Base-by-base conservation (phyloP, 228 moss, liverwort and hornwort species). In the Sphagnum magellanicum region DNA sequence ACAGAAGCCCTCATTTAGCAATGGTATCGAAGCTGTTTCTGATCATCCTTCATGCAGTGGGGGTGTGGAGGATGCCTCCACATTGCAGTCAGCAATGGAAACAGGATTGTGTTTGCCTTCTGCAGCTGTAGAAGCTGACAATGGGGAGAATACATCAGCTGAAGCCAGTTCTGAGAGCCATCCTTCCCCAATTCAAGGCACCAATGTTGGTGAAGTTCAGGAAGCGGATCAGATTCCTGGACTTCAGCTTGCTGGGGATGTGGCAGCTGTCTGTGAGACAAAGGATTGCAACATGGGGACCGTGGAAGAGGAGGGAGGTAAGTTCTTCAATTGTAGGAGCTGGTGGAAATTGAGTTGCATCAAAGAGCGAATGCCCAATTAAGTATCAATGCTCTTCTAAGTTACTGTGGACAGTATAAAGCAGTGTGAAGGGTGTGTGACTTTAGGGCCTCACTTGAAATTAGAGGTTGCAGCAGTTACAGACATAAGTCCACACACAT, bases 251-350 rank as follows among this genome's bases (percentile, higher is more conserved):
- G 48, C 50, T 58, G 74, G 55, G 53, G 74, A 68, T 68, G 70
- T 69, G 67, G 64, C 78, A 50, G 76, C 74, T 68, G 76, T 67
- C 67, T 80, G 80, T 49, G 50, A 50, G 16, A 10, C 67, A 59
- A 16, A 73, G 16, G 73, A 66, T 46, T 8, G 15, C 66, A 60
- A 73, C 47, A 78, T 87, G 87, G 83, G 76, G 69, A 61, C 70
- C 60, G 63, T 73, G 70, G 77, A 77, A 66, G 49, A 58, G 79
- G 87, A 83, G 68, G 78, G 76, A 87, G 87, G 87, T 87, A 87
- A 74, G 73, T 67, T 73, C 63, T 78, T 63, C 73, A 66, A 69
- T 66, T 74, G 71, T 82, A 75, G 77, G 52, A 73, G 72, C 80
- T 82, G 80, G 80, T 61, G 67, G 68, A 74, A 70, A 67, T 63